These are phyloP conservation scores for Leccinum pachyderme DNA, from an alignment of 1,284 basidiomycete genomes.

Conservation along the genomic window DNA sequence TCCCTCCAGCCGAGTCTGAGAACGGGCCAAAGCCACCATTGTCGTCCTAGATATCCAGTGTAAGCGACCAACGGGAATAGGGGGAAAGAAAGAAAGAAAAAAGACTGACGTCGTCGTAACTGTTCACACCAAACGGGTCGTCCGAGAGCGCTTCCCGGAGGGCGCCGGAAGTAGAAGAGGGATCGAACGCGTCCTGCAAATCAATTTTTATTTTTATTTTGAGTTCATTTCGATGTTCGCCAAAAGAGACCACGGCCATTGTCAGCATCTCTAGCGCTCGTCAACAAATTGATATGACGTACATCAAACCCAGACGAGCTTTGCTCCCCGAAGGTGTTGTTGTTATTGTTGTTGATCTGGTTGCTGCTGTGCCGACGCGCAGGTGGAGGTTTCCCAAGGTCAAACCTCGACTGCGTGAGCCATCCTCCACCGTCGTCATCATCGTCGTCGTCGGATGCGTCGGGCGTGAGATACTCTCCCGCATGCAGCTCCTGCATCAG, in stretches of 20 bases:
- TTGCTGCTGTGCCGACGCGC: constrained; percentile 46
- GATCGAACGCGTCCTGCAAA: constrained; percentile 55
- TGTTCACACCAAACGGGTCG: constrained; percentile 51
- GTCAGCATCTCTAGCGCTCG: not conserved
- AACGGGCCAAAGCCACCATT: constrained; percentile 73
- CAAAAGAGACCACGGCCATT: not conserved
- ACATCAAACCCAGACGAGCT: constrained; percentile 65
- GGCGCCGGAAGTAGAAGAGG: constrained; percentile 31
- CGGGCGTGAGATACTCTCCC: constrained; percentile 54
- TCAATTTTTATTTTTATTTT: not conserved
- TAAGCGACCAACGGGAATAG: constrained; percentile 3
- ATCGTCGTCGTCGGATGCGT: constrained; percentile 65
- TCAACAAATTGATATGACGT: constrained; percentile 17
- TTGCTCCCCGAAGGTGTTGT: constrained; percentile 33
- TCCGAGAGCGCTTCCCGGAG: constrained; percentile 37
- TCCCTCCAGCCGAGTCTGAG: constrained; percentile 54
- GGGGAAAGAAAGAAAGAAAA: not conserved
- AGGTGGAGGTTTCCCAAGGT: constrained; percentile 56
- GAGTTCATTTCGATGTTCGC: not conserved
- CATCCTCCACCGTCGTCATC: constrained; percentile 67
- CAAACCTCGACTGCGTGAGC: constrained; percentile 72
- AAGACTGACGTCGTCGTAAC: constrained; percentile 46
- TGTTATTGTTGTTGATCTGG: not conserved
- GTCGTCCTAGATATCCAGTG: not conserved
- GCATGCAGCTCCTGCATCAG: constrained; percentile 70